A percentile compares a stretch with the other conserved stretches of the same genome.
Evolutionary conservation across 345 rosid species (phyloP).

Genomic region (Bruguiera sexangula): DNA sequence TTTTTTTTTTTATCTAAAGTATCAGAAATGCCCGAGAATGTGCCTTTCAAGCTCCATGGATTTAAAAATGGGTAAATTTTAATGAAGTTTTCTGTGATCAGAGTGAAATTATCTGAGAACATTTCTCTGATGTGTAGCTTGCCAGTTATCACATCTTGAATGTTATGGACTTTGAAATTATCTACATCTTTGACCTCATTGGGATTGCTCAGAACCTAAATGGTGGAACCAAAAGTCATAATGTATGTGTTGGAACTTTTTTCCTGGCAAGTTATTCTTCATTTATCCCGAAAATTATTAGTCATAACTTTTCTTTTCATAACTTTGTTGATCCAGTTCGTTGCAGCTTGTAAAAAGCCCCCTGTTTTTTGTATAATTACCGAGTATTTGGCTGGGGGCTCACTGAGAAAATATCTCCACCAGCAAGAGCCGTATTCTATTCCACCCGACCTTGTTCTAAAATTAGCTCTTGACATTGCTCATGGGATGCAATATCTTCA

Average conservation of each 20-base stretch:
- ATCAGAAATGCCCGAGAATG: neutral
- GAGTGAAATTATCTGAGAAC: neutral
- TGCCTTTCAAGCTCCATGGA: neutral
- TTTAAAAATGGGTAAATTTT: constrained; percentile 1
- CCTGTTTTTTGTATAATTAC: constrained; percentile 38
- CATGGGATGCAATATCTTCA: constrained; percentile 75
- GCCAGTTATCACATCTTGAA: neutral
- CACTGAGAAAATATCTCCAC: constrained; percentile 60
- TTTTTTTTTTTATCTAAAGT: too few relatives aligned
- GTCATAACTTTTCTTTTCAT: constrained; percentile 5
- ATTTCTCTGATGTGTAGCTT: neutral
- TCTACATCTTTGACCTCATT: neutral
- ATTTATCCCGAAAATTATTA: neutral
- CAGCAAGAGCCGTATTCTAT: constrained; percentile 68
- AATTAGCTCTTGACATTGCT: constrained; percentile 66
- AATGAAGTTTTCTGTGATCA: neutral
- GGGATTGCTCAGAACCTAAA: neutral
- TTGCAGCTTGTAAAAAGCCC: constrained; percentile 35
- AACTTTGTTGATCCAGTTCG: constrained; percentile 31
- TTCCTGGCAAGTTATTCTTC: neutral
- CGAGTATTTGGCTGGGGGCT: constrained; percentile 32
- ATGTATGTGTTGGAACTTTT: neutral
- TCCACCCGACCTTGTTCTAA: constrained; percentile 55
- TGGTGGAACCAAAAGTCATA: neutral
- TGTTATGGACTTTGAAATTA: neutral